These are phyloP conservation scores for Diplosphaera chodatii DNA, from an alignment of 139 green algal species.

Conservation along the genomic window DNA sequence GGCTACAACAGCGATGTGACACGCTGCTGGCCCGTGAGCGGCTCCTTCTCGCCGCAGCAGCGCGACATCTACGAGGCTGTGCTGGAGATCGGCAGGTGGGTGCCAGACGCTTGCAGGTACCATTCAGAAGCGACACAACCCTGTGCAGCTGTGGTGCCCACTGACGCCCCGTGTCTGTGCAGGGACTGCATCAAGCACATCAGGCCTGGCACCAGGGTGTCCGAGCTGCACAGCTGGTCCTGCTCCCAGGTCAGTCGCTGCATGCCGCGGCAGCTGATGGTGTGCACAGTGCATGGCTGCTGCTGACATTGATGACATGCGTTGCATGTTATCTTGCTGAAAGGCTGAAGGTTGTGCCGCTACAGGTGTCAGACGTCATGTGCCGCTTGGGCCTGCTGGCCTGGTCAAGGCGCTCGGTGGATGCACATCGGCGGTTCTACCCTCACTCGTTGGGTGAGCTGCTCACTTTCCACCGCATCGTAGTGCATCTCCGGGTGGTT, in stretches of 20 bases:
- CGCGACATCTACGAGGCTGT: slow-evolving; percentile 72
- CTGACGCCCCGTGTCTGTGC: too few relatives aligned
- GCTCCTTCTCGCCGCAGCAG: slow-evolving; percentile 47
- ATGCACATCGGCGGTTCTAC: slow-evolving; percentile 49
- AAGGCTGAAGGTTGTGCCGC: slow-evolving; percentile 10
- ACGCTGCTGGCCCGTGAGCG: slow-evolving; percentile 74
- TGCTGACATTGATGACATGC: too few relatives aligned
- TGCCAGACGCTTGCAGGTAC: too few relatives aligned
- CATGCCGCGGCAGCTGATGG: too few relatives aligned
- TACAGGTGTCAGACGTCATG: slow-evolving; percentile 37
- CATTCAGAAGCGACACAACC: not conserved
- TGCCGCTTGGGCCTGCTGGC: slow-evolving; percentile 15
- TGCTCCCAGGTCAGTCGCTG: slow-evolving; percentile 2
- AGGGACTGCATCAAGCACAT: slow-evolving; percentile 41
- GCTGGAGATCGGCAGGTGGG: slow-evolving; percentile 42
- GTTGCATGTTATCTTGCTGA: too few relatives aligned
- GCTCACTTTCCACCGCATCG: too few relatives aligned
- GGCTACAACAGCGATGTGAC: slow-evolving; percentile 86
- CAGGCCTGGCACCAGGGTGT: slow-evolving; percentile 43
- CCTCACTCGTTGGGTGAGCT: slow-evolving; percentile 60
- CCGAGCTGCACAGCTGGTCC: slow-evolving; percentile 48
- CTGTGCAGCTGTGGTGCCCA: not conserved
- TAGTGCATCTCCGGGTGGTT: too few relatives aligned
- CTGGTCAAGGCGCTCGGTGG: not conserved
- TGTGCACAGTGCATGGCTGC: too few relatives aligned